phyloP scores from a whole-genome alignment of 768 basidiomycete genomes.

The Lactarius indigo region DNA sequence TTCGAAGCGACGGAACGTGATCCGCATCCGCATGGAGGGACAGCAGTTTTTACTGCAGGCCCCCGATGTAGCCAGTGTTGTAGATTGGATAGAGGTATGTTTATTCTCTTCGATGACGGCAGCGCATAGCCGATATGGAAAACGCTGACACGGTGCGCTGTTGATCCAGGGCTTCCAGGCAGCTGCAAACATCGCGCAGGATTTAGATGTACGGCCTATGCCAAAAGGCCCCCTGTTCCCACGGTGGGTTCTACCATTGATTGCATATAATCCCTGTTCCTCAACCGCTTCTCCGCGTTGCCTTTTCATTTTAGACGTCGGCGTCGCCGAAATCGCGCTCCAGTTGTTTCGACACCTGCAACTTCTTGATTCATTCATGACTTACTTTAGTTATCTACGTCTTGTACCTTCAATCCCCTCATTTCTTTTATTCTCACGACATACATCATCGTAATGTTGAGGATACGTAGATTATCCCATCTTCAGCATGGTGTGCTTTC shows the following conservation, averaged over 20 bases:
- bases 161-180: conserved; percentile 76
- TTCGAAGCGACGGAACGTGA: conserved; percentile 88
- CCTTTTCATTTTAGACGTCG: conserved; percentile 16
- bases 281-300: neutral
- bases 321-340: conserved; percentile 15
- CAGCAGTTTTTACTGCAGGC: conserved; percentile 97
- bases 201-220: conserved; percentile 90
- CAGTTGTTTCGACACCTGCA: neutral
- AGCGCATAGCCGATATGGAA: neutral
- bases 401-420: neutral
- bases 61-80: conserved; percentile 74
- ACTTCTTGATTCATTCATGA: neutral
- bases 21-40: conserved; percentile 86
- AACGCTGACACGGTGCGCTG: conserved; percentile 6
- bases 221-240: conserved; percentile 86
- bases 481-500: neutral
- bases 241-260: conserved; percentile 45
- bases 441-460: neutral
- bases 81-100: conserved; percentile 92
- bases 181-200: conserved; percentile 86
- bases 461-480: neutral
- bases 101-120: neutral
- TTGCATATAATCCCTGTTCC: neutral
- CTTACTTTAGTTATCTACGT: neutral
- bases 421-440: neutral